Conservation (phyloP, 805 yeast genomes). For the Metschnikowia matae region DNA sequence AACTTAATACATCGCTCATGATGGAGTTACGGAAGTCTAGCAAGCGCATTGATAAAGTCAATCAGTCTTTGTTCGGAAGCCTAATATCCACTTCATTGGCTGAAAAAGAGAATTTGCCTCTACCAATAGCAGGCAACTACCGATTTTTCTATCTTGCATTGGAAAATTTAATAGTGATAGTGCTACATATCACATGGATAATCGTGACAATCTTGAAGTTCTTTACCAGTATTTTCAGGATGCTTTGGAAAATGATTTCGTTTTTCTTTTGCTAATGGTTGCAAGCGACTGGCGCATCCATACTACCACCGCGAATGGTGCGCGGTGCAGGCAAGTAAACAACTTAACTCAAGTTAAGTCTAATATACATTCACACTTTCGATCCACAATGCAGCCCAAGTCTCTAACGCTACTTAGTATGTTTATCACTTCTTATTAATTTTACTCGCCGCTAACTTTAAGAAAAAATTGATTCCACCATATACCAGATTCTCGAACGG, state of each 20-base stretch:
- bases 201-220: constrained; percentile 46
- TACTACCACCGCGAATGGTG: not conserved
- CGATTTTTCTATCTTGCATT: constrained; percentile 40
- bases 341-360: not conserved
- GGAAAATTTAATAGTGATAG: constrained; percentile 50
- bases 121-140: constrained; percentile 30
- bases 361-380: not conserved
- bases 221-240: constrained; percentile 19
- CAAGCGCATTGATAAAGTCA: constrained; percentile 45
- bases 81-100: constrained; percentile 11
- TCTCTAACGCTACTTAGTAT: constrained; percentile 39
- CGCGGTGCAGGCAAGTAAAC: not conserved
- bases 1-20: constrained; percentile 66
- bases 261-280: constrained; percentile 2
- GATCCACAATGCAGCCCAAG: constrained; percentile 41
- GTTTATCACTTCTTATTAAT: constrained; percentile 8
- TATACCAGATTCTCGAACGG: constrained; percentile 49
- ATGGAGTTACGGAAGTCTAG: constrained; percentile 53
- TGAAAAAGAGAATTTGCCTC: constrained; percentile 19
- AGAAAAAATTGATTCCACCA: constrained; percentile 50
- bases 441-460: constrained; percentile 17
- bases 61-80: constrained; percentile 30
- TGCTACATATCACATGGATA: constrained; percentile 55
- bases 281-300: not conserved
- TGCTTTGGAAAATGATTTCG: constrained; percentile 9